Evolutionary conservation across 371 early-diverging fungal species (phyloP).

Genomic region (Dentiscutata heterogama): DNA sequence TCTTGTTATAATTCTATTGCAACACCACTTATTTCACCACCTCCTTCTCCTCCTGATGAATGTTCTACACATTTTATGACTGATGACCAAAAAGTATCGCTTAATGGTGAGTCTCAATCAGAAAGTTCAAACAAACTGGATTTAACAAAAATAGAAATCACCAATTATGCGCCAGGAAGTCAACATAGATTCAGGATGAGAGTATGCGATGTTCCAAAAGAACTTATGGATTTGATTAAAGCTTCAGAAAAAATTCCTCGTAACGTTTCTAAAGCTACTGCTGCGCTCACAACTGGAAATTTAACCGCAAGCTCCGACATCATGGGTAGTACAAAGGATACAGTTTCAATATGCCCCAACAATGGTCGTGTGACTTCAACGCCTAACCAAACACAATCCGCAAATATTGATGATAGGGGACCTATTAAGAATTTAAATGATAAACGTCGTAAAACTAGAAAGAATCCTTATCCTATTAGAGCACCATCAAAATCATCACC

Average conservation of each 20-base stretch:
- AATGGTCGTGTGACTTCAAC: neutral
- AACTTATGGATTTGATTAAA: conserved; percentile 13
- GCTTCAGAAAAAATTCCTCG: neutral
- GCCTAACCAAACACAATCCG: too few relatives aligned
- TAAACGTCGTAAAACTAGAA: neutral
- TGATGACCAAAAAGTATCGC: neutral
- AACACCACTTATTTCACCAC: neutral
- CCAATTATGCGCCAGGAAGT: too few relatives aligned
- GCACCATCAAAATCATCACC: conserved; percentile 30
- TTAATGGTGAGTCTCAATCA: neutral
- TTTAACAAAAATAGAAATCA: neutral
- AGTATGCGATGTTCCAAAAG: neutral
- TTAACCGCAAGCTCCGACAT: neutral
- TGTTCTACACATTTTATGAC: neutral
- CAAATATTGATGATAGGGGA: too few relatives aligned
- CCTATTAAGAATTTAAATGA: too few relatives aligned
- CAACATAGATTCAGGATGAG: conserved; percentile 7
- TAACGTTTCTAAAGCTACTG: neutral
- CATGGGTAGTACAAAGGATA: neutral
- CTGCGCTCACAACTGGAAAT: neutral
- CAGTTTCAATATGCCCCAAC: neutral
- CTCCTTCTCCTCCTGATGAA: neutral
- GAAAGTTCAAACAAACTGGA: neutral
- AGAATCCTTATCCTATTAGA: conserved; percentile 38
- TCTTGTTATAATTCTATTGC: too few relatives aligned